Evolutionary conservation across 495 filamentous ascomycete genomes (phyloP).

Genomic region (Lasiosphaeria ovina): DNA sequence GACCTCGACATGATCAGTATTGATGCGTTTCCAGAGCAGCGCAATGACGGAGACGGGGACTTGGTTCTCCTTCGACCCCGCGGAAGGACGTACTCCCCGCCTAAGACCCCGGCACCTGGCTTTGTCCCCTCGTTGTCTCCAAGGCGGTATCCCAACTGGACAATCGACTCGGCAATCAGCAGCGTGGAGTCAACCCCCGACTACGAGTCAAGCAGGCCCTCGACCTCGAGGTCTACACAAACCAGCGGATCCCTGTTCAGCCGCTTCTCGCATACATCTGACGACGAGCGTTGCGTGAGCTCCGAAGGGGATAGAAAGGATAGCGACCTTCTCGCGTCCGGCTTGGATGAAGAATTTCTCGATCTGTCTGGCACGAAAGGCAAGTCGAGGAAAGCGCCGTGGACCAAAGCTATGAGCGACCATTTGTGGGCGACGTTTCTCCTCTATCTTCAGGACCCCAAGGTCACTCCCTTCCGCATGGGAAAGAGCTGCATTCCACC

Average conservation of each 20-base stretch:
- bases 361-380: slow-evolving; percentile 18
- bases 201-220: slow-evolving; percentile 51
- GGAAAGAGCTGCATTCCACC: slow-evolving; percentile 84
- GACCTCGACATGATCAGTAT: slow-evolving; percentile 36
- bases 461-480: slow-evolving; percentile 89
- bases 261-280: slow-evolving; percentile 45
- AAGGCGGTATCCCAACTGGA: slow-evolving; percentile 47
- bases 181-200: slow-evolving; percentile 50
- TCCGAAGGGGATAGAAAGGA: slow-evolving; percentile 41
- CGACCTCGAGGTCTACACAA: slow-evolving; percentile 49
- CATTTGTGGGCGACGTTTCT: slow-evolving; percentile 92
- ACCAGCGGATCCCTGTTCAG: slow-evolving; percentile 50
- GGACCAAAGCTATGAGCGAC: slow-evolving; percentile 87
- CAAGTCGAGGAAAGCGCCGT: slow-evolving; percentile 51
- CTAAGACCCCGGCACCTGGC: slow-evolving; percentile 47
- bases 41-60: slow-evolving; percentile 30
- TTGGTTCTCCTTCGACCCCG: slow-evolving; percentile 30
- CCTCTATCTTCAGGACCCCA: slow-evolving; percentile 85
- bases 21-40: slow-evolving; percentile 25
- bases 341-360: slow-evolving; percentile 13
- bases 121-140: slow-evolving; percentile 32
- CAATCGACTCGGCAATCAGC: slow-evolving; percentile 42
- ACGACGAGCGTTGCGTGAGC: slow-evolving; percentile 44
- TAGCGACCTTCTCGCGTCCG: slow-evolving; percentile 13
- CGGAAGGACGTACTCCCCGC: slow-evolving; percentile 38